phyloP scores from a whole-genome alignment of 2,329 filamentous ascomycete species.

The Hypoxylon sp. region DNA sequence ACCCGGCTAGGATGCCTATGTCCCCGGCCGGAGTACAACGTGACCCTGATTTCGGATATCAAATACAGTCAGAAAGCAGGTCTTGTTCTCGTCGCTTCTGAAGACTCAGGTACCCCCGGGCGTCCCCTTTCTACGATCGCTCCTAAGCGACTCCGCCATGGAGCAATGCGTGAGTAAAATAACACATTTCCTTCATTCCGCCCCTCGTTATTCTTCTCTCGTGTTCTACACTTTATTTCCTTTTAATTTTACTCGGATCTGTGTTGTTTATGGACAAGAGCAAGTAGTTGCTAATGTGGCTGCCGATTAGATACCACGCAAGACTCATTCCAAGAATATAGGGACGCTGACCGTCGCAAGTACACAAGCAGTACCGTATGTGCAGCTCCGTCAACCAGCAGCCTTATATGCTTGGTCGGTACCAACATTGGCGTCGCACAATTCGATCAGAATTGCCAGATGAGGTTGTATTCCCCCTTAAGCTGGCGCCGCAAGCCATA shows the following conservation, averaged over 20 bases:
- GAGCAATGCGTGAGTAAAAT: not conserved
- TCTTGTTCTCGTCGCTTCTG: constrained; percentile 55
- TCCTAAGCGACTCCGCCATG: not conserved
- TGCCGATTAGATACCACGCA: not conserved
- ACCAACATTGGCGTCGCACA: constrained; percentile 64
- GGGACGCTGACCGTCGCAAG: not conserved
- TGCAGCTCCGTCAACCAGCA: constrained; percentile 57
- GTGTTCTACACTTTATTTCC: not conserved
- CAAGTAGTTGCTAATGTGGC: not conserved
- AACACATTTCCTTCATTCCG: not conserved
- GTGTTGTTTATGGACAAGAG: not conserved
- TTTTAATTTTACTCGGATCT: not conserved
- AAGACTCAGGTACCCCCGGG: not conserved
- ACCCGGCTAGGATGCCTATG: not conserved
- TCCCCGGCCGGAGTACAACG: not conserved
- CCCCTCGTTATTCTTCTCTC: not conserved
- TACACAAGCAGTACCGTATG: constrained; percentile 44
- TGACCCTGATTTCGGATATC: constrained; percentile 58
- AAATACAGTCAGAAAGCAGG: constrained; percentile 62
- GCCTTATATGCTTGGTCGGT: constrained; percentile 63
- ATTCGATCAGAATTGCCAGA: constrained; percentile 54
- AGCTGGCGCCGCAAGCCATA: not conserved
- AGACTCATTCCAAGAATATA: not conserved
- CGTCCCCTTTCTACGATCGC: not conserved
- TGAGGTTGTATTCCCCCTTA: constrained; percentile 49